These are phyloP conservation scores for Tilletia caries DNA, from an alignment of 1,284 basidiomycete species.

Conservation along the genomic window DNA sequence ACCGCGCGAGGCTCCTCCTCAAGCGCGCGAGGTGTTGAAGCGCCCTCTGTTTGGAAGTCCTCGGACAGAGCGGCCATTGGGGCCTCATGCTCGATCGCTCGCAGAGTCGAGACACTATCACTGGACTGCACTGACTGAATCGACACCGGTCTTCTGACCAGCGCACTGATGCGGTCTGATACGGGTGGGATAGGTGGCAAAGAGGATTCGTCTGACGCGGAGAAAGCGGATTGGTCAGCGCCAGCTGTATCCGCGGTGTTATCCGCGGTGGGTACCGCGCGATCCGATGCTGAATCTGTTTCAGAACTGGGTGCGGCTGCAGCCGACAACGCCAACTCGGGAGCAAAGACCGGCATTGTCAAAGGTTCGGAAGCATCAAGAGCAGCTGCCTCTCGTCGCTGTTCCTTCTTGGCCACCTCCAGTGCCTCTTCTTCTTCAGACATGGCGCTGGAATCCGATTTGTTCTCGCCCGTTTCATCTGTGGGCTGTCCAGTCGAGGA, in stretches of 20 bases:
- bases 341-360: not conserved
- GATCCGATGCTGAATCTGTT: no score
- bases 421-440: not conserved
- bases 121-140: slow-evolving; percentile 1
- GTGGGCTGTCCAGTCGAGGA: not conserved
- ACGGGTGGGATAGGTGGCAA: no score
- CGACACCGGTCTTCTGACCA: not conserved
- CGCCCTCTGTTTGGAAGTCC: not conserved
- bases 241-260: no score
- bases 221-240: no score
- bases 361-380: not conserved
- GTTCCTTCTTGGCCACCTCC: not conserved
- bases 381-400: not conserved
- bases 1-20: not conserved
- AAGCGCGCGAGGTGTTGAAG: not conserved
- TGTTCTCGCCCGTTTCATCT: no score
- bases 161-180: no score
- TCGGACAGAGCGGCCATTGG: not conserved
- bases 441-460: not conserved
- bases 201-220: no score
- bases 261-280: no score
- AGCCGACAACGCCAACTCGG: no score
- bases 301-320: no score
- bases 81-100: not conserved
- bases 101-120: not conserved